A percentile compares a stretch with the other conserved stretches of the same genome.
phyloP scores from a whole-genome alignment of 768 basidiomycete species.

The Cyclocybe aegerita region DNA sequence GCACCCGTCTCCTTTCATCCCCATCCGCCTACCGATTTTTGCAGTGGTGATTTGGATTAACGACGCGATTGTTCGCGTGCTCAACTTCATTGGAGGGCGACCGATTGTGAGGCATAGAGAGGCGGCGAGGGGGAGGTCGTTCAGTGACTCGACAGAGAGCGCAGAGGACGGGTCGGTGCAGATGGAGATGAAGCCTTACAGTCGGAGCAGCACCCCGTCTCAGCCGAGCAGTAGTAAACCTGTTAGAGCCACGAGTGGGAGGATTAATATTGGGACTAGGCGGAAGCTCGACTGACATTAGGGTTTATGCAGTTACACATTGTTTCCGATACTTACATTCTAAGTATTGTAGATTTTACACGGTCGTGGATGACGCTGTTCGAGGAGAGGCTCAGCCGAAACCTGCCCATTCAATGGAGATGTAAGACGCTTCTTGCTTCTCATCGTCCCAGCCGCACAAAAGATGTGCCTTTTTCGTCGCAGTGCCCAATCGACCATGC shows the following conservation, averaged over 20 bases:
- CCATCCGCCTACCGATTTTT: constrained; percentile 80
- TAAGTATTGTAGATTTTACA: background rate
- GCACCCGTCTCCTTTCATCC: constrained; percentile 77
- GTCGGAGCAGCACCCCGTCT: constrained; percentile 1
- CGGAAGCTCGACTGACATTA: constrained; percentile 46
- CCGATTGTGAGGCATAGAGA: constrained; percentile 16
- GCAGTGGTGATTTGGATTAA: constrained; percentile 72
- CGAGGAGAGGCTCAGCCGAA: constrained; percentile 55
- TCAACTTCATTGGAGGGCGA: constrained; percentile 52
- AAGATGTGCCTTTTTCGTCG: constrained; percentile 94
- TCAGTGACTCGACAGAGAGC: constrained; percentile 54
- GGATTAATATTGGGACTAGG: constrained; percentile 37
- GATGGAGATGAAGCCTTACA: constrained; percentile 29
- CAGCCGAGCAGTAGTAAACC: constrained; percentile 2
- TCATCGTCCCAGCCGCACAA: constrained; percentile 86
- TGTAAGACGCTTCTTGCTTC: constrained; percentile 63
- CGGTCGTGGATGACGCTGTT: background rate
- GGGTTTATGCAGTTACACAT: constrained; percentile 1
- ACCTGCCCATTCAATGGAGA: constrained; percentile 89
- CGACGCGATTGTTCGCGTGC: constrained; percentile 60
- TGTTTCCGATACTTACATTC: background rate
- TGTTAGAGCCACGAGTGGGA: constrained; percentile 20
- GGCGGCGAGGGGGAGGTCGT: constrained; percentile 23
- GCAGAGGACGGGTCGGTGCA: constrained; percentile 53
- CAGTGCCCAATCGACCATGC: constrained; percentile 92